Conservation (phyloP, 345 rosid genomes). For the Cardamine occulta region DNA sequence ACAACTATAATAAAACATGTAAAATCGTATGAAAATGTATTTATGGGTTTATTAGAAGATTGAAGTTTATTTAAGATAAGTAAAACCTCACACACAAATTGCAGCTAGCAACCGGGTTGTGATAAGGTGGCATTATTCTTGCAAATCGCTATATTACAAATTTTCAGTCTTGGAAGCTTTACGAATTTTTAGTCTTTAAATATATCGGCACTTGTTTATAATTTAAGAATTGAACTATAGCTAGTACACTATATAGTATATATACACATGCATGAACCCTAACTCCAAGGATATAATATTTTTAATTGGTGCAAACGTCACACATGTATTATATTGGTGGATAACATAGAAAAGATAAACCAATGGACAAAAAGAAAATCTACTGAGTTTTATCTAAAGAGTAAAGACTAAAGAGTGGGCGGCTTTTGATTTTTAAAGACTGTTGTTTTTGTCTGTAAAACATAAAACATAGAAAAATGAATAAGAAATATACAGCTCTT, state of each 20-base stretch:
- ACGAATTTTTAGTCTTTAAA: too few species aligned
- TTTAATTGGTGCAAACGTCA: background rate
- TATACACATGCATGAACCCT: background rate
- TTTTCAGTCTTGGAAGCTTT: background rate
- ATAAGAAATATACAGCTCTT: background rate
- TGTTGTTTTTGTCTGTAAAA: constrained; percentile 24
- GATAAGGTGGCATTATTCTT: constrained; percentile 4
- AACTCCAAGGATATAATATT: background rate
- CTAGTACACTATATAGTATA: background rate
- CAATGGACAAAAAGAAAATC: constrained; percentile 40
- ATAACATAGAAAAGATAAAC: constrained; percentile 23
- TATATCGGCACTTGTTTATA: background rate
- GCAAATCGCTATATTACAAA: constrained; percentile 21
- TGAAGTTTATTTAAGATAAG: background rate
- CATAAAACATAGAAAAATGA: background rate
- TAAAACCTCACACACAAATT: constrained; percentile 21
- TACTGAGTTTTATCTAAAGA: constrained; percentile 25
- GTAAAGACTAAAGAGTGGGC: constrained; percentile 27
- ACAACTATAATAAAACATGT: background rate
- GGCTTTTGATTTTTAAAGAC: constrained; percentile 32
- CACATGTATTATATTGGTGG: constrained; percentile 21
- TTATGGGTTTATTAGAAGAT: background rate
- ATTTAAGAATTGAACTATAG: background rate
- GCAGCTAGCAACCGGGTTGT: constrained; percentile 4
- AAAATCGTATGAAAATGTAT: background rate